These are phyloP conservation scores for Lachnellula willkommii DNA, from an alignment of 2,329 filamentous ascomycete species.

Conservation along the genomic window DNA sequence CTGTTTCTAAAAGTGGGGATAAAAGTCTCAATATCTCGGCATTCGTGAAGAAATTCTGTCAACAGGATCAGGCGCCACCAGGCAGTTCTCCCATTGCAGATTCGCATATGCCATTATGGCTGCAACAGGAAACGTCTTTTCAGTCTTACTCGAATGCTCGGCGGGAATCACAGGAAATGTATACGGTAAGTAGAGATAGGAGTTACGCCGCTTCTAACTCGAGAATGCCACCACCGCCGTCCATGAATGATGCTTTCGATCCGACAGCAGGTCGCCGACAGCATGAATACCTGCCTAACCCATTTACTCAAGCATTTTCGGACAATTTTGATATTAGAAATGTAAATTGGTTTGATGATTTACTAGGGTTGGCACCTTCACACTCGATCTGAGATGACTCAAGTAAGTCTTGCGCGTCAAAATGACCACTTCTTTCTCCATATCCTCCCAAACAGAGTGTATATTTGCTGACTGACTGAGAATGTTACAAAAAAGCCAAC, in stretches of 20 bases:
- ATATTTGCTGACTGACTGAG: neutral
- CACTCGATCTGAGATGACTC: conserved; percentile 11
- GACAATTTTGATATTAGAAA: conserved; percentile 17
- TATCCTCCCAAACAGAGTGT: too few relatives aligned
- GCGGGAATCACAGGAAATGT: neutral
- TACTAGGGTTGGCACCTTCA: conserved; percentile 17
- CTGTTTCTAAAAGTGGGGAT: conserved; percentile 1
- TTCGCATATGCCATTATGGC: conserved; percentile 12
- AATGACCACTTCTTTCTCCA: too few relatives aligned
- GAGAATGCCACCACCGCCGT: neutral
- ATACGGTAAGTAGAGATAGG: neutral
- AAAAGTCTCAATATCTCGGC: conserved; percentile 26
- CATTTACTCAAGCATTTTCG: conserved; percentile 10
- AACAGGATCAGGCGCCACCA: conserved; percentile 12
- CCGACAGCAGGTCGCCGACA: neutral
- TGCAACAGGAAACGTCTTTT: conserved; percentile 12
- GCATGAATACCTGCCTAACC: conserved; percentile 1
- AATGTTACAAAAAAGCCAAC: neutral
- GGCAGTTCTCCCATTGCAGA: conserved; percentile 9
- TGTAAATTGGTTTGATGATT: conserved; percentile 20
- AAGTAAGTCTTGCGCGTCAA: neutral
- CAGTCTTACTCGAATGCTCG: conserved; percentile 11
- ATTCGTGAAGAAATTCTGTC: conserved; percentile 30
- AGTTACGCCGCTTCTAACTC: neutral
- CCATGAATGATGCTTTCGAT: conserved; percentile 1